Evolutionary conservation across 805 yeast genomes (phyloP), one percentile per base, ranked within the genome.

Genomic region (Sugiyamaella smithiae): DNA sequence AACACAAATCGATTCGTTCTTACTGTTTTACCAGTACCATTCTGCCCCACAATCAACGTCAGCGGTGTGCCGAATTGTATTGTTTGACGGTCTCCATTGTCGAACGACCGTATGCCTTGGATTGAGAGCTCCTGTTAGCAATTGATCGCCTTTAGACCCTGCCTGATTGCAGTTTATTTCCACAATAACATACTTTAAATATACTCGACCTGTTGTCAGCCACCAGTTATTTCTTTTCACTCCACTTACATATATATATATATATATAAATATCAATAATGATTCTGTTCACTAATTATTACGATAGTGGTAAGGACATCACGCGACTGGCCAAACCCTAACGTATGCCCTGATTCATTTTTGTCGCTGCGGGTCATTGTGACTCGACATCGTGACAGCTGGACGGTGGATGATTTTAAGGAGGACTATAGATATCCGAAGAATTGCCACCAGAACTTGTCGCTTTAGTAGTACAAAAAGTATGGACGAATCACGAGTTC

Each of bases 11-110:
- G 2, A 14, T 14, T 22, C 19, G 22, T 25, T 61, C 67, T 31
- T 48, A 66, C 71, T 0, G 98, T 93, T 64, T 93, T 91, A 8
- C 99, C 99, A 24, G 96, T 85, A 26, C 99, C 98, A 67, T 93
- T 93, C 45, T 85, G 85, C 0, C 99, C 99, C 24, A 95, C 96
- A 46, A 93, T 91, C 42, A 93, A 73, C 0, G 99, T 93, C 62
- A 93, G 69, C 0, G 99, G 99, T 42, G 79, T 78, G 12, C 90
- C 89, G 67, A 93, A 93, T 61, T 86, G 87, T 51, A 93, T 88
- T 0, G 90, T 83, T 62, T 93, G 97, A 25, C 87, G 74, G 40
- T 80, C 81, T 56, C 82, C 81, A n/a, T 89, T 84, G 55, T 87
- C 91, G 62, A 93, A 93, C 0, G 98, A 89, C 35, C 99, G 73